Evolutionary conservation across 202 grass and related monocot species (phyloP).

Genomic region (Carex arenaria): DNA sequence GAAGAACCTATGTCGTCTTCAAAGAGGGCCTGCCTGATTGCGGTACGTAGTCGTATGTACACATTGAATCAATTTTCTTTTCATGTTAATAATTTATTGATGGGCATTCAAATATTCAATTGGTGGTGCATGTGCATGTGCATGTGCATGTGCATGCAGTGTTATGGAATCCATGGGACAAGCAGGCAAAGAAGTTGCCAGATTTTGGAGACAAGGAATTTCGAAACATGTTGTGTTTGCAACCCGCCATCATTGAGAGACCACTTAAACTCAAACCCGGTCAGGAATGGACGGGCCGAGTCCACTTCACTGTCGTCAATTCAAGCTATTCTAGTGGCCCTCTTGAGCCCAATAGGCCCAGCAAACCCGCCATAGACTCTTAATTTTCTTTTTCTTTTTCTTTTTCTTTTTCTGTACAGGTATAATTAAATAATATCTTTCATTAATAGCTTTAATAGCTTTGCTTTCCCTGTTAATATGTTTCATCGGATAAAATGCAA

Average conservation of each 20-base stretch:
- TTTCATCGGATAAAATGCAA: too few species aligned
- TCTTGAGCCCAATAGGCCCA: constrained; percentile 13
- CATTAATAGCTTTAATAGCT: too few species aligned
- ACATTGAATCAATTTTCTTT: too few species aligned
- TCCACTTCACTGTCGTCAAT: constrained; percentile 23
- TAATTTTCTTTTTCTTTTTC: not conserved
- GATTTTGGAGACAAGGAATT: constrained; percentile 36
- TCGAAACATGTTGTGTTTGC: constrained; percentile 29
- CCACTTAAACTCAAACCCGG: constrained; percentile 21
- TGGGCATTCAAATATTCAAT: too few species aligned
- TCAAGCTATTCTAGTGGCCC: constrained; percentile 33
- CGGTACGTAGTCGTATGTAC: not conserved
- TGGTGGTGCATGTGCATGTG: too few species aligned
- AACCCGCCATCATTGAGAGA: constrained; percentile 12
- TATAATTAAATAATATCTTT: not conserved
- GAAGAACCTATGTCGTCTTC: constrained; percentile 20
- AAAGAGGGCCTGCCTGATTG: constrained; percentile 31
- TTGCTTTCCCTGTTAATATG: too few species aligned
- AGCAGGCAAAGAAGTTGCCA: constrained; percentile 20
- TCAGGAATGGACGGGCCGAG: constrained; percentile 28
- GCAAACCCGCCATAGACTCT: not conserved
- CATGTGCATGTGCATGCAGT: too few species aligned
- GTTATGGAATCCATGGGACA: constrained; percentile 39
- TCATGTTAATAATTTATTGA: too few species aligned
- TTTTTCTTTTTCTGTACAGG: constrained; percentile 13